A percentile compares a stretch with the other conserved stretches of the same genome.
These are phyloP conservation scores for Xerocomellus dryophilus DNA, from an alignment of 768 basidiomycete species.

Conservation along the genomic window DNA sequence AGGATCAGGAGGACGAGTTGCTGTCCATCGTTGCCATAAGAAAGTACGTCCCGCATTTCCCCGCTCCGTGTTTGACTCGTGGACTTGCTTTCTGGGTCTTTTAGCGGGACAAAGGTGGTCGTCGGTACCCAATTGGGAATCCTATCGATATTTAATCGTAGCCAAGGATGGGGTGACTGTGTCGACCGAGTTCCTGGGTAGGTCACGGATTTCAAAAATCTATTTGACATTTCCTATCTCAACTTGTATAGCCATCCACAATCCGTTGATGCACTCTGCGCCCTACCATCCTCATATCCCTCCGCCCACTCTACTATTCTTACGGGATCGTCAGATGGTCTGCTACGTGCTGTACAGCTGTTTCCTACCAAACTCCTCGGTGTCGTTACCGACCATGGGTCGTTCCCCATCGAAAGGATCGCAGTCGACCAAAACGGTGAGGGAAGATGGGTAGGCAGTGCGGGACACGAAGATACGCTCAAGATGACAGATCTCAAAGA, in stretches of 20 bases:
- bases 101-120: slow-evolving; percentile 72
- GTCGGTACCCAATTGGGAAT: slow-evolving; percentile 91
- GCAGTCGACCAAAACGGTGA: slow-evolving; percentile 56
- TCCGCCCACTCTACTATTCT: slow-evolving; percentile 69
- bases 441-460: slow-evolving; percentile 88
- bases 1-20: slow-evolving; percentile 95
- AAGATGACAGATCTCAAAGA: slow-evolving; percentile 82
- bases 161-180: slow-evolving; percentile 87
- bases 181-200: slow-evolving; percentile 88
- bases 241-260: slow-evolving; percentile 70
- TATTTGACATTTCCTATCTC: slow-evolving; percentile 8
- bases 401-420: slow-evolving; percentile 89
- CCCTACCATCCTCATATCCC: slow-evolving; percentile 60
- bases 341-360: slow-evolving; percentile 82
- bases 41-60: slow-evolving; percentile 44
- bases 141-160: slow-evolving; percentile 84
- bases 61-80: not conserved
- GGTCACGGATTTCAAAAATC: slow-evolving; percentile 20
- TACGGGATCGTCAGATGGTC: slow-evolving; percentile 90
- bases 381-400: slow-evolving; percentile 87
- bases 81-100: not conserved
- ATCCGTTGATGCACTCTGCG: slow-evolving; percentile 84
- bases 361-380: slow-evolving; percentile 89
- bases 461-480: slow-evolving; percentile 83
- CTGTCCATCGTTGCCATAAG: slow-evolving; percentile 84